A percentile compares a stretch with the other conserved stretches of the same genome.
Evolutionary conservation across 495 filamentous ascomycete genomes (phyloP).

Genomic region (Hypomontagnella submonticulosa): DNA sequence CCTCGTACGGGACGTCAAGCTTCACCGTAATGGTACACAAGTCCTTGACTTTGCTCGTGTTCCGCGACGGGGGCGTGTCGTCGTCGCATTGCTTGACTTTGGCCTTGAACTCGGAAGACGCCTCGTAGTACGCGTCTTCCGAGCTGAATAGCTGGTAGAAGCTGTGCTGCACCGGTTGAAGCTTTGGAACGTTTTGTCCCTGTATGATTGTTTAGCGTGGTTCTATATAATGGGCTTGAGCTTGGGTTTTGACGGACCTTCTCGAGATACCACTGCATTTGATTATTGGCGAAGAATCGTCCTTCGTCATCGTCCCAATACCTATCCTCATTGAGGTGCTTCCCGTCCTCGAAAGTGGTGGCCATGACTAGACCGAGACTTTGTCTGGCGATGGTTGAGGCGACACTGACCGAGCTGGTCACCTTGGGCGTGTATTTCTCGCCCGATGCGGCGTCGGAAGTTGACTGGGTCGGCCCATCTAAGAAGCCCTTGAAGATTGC

Average conservation of each 20-base stretch:
- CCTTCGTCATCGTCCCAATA: conserved; percentile 1
- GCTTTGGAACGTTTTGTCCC: too few relatives aligned
- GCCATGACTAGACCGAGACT: conserved; percentile 25
- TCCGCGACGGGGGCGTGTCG: too few relatives aligned
- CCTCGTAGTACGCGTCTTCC: too few relatives aligned
- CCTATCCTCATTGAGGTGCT: conserved; percentile 14
- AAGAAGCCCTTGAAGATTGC: conserved; percentile 38
- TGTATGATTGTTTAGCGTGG: too few relatives aligned
- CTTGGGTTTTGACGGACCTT: conserved; percentile 16
- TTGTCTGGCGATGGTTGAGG: conserved; percentile 28
- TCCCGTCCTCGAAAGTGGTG: neutral
- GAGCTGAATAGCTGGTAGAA: too few relatives aligned
- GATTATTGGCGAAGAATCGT: conserved; percentile 3
- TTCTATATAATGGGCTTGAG: too few relatives aligned
- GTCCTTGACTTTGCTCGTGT: too few relatives aligned
- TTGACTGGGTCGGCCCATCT: conserved; percentile 3
- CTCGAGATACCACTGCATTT: conserved; percentile 30
- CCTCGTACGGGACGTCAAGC: too few relatives aligned
- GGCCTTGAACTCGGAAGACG: too few relatives aligned
- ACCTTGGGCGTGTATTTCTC: neutral
- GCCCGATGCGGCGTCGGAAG: neutral
- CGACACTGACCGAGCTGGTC: neutral
- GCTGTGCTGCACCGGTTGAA: too few relatives aligned
- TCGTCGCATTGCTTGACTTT: too few relatives aligned
- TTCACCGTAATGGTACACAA: too few relatives aligned